Percentiles rank a stretch among this genome's conserved stretches.
phyloP scores from a whole-genome alignment of 2,329 filamentous ascomycete species.

The Talaromyces albobiverticillius region DNA sequence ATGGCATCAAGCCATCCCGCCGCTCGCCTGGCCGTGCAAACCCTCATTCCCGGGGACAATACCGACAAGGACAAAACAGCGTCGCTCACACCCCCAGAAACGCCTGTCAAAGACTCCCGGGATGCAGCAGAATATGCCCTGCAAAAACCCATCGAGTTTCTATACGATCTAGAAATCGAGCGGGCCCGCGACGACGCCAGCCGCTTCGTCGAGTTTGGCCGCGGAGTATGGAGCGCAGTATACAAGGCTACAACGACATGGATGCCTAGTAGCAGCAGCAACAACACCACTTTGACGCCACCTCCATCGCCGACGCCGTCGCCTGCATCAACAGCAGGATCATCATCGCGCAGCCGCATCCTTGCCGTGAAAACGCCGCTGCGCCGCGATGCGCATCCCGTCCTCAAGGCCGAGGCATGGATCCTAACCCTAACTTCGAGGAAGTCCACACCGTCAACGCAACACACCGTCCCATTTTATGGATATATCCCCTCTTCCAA shows the following conservation, averaged over 20 bases:
- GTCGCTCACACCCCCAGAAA: neutral
- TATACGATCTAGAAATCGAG: conserved; percentile 32
- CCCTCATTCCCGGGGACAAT: too few relatives aligned
- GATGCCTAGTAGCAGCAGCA: neutral
- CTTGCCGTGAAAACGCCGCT: conserved; percentile 46
- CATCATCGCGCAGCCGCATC: conserved; percentile 23
- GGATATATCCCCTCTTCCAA: conserved; percentile 38
- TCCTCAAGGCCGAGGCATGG: conserved; percentile 43
- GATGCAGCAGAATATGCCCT: conserved; percentile 4
- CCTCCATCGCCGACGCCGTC: conserved; percentile 33
- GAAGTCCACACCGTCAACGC: conserved; percentile 26
- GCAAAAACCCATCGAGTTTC: conserved; percentile 25
- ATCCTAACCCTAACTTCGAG: conserved; percentile 32
- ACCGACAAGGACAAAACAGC: neutral
- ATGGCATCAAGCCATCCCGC: conserved; percentile 7
- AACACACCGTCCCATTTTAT: conserved; percentile 42
- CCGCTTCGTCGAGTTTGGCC: conserved; percentile 38
- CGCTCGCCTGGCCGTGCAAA: conserved; percentile 2
- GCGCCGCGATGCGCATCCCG: conserved; percentile 37
- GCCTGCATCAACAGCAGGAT: neutral
- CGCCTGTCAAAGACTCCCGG: neutral
- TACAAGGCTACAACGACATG: conserved; percentile 37
- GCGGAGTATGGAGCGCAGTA: conserved; percentile 48
- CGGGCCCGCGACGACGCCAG: conserved; percentile 22
- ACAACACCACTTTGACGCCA: conserved; percentile 24